Evolutionary conservation across 257 asterid species (phyloP).

Genomic region (Rauvolfia tetraphylla): DNA sequence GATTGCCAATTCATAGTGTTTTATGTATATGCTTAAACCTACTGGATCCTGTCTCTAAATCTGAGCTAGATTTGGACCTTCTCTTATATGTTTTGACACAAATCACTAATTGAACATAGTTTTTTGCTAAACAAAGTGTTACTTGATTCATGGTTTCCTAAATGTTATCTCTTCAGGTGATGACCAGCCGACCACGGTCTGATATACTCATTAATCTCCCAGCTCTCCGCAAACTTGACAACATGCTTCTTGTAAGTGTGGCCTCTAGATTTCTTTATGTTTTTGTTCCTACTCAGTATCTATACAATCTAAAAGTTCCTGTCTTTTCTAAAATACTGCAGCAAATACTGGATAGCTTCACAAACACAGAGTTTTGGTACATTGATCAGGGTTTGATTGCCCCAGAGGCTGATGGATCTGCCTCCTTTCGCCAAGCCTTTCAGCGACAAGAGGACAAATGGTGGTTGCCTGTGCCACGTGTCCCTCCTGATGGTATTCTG

Average conservation of each 20-base stretch:
- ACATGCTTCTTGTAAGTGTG: slow-evolving; percentile 75
- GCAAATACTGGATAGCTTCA: slow-evolving; percentile 79
- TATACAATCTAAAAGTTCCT: neutral
- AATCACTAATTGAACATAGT: too few relatives aligned
- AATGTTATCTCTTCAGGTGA: slow-evolving; percentile 48
- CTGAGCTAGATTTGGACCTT: neutral
- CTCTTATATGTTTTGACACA: neutral
- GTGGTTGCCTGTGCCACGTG: slow-evolving; percentile 98
- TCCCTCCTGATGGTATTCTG: slow-evolving; percentile 74
- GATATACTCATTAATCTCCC: slow-evolving; percentile 81
- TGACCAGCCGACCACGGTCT: slow-evolving; percentile 71
- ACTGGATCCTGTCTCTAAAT: neutral
- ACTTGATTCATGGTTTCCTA: neutral
- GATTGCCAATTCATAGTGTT: neutral
- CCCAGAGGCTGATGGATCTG: slow-evolving; percentile 66
- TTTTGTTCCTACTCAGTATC: neutral
- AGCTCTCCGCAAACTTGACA: slow-evolving; percentile 91
- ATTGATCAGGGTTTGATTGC: slow-evolving; percentile 77
- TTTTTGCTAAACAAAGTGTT: neutral
- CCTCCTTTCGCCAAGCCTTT: slow-evolving; percentile 50
- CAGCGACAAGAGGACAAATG: slow-evolving; percentile 88
- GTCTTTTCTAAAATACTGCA: slow-evolving; percentile 19
- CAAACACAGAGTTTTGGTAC: slow-evolving; percentile 71
- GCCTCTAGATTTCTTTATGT: neutral
- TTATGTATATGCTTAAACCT: neutral